Base-by-base conservation (phyloP, 345 rosid genomes). In the Salix purpurea region DNA sequence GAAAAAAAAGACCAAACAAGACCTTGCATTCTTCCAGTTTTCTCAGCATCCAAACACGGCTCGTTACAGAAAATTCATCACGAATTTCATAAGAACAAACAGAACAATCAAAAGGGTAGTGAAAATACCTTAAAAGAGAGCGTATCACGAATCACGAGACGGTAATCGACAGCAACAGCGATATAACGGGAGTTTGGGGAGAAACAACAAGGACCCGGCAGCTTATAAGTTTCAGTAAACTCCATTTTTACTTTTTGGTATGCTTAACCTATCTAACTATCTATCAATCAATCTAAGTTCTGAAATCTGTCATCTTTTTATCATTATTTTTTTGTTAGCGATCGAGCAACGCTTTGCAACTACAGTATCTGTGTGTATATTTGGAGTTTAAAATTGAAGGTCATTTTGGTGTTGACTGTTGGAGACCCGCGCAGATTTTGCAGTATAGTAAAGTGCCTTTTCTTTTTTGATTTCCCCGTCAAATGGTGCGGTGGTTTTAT, bases 101-200 rank as follows among this genome's bases (percentile, higher is more conserved):
- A 30, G 68, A 65, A 18, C 7, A 26, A 13, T 14, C 5, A 28
- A 30, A 65, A 65, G 2, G 37, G 21, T 16, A 8, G 15, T 32
- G 19, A 7, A 65, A 65, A 36, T 79, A 91, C 99, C 99, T 90
- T 90, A 46, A 96, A 92, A 32, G 97, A 90, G 67, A 88, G 82
- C 2, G 97, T 85, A 61, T 93, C 97, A 4, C 99, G 94, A 71
- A 96, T 89, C 74, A 96, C 99, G 70, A 96, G 90, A 60, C 98
- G 97, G 39, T 91, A 93, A 80, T 90, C 96, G 7, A 85, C 91
- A 28, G 97, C 96, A 77, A 91, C 91, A 76, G 99, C 98, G 61
- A 93, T 82, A 87, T 87, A 93, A 44, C 94, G 95, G 67, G 96
- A 81, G 83, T 95, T 89, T 44, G 99, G 98, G 23, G 99, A 95